A percentile compares a stretch with the other conserved stretches of the same genome.
These are phyloP conservation scores for Pichia sp. DNA, from an alignment of 1,139 yeast species.

Conservation along the genomic window DNA sequence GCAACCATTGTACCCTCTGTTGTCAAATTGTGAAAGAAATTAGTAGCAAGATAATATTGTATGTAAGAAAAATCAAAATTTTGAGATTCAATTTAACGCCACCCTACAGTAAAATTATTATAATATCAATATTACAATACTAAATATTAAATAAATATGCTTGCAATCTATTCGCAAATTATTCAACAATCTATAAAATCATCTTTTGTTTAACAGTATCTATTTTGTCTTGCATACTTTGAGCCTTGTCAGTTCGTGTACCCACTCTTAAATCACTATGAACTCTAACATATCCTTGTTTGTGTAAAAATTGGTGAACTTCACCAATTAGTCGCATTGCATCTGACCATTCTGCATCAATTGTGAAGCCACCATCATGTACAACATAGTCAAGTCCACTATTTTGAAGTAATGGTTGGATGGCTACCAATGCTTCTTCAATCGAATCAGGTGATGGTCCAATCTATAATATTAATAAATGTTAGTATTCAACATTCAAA, in stretches of 20 bases:
- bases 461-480: not conserved
- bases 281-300: conserved; percentile 59
- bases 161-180: not conserved
- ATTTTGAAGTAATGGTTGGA: conserved; percentile 1
- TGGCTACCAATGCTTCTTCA: conserved; percentile 5
- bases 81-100: not conserved
- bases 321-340: conserved; percentile 72
- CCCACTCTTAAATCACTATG: conserved; percentile 83
- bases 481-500: not conserved
- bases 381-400: conserved; percentile 6
- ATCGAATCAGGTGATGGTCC: conserved; percentile 1
- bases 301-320: conserved; percentile 63
- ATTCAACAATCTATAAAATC: conserved; percentile 6
- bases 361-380: conserved; percentile 56
- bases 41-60: too few species aligned
- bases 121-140: too few species aligned
- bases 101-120: too few species aligned
- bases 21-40: not conserved
- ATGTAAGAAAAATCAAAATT: not conserved
- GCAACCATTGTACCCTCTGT: conserved; percentile 28
- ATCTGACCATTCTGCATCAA: conserved; percentile 82
- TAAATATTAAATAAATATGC: not conserved
- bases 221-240: conserved; percentile 62
- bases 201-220: conserved; percentile 51
- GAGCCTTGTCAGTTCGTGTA: conserved; percentile 62